Evolutionary conservation across 768 basidiomycete species (phyloP), one percentile per base, ranked within the genome.

Genomic region (Floccularia luteovirens): DNA sequence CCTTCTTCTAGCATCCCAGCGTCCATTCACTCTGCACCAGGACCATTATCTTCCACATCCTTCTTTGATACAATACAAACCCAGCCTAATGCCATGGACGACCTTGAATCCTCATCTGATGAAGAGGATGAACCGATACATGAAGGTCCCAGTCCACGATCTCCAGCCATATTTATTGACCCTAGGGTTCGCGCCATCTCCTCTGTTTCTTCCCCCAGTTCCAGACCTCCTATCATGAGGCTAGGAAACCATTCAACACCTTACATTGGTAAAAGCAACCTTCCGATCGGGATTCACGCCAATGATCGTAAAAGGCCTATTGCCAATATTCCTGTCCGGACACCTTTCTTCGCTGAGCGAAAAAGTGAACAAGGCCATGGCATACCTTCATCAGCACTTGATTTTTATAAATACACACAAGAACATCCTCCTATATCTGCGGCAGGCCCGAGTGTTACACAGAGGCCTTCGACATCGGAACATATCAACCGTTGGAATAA

Each of bases 21-120:
- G 24, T 60, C 65, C 10, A 64, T 81, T 13, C 75, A 74, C 42
- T 76, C 78, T 31, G 79, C 75, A 24, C 81, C 82, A 11, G 74
- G 70, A 11, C 77, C 80, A 2, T 67, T 77, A 4, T 78, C 82
- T 11, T 75, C 81, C 0, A 72, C 77, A 19, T 75, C 76, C 22
- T 87, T 87, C 67, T 87, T 88, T 56, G 83, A 88, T 59, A 73
- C 62, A 44, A 78, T 87, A 32, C 80, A 86, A 48, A 62, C 70
- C 12, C 77, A 82, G 31, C 74, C 75, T 4, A 81, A 81, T 56
- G 81, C 75, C 19, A 77, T 87, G 75, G 80, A 84, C 48, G 84
- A 81, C 46, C 60, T 82, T 39, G 82, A 81, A 43, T 74, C 77
- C 21, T 75, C 78, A 17, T 76, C 75, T 16, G 74, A 71, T 20